Conservation (phyloP, 2,329 filamentous ascomycete genomes). For the Penicillium sp. region DNA sequence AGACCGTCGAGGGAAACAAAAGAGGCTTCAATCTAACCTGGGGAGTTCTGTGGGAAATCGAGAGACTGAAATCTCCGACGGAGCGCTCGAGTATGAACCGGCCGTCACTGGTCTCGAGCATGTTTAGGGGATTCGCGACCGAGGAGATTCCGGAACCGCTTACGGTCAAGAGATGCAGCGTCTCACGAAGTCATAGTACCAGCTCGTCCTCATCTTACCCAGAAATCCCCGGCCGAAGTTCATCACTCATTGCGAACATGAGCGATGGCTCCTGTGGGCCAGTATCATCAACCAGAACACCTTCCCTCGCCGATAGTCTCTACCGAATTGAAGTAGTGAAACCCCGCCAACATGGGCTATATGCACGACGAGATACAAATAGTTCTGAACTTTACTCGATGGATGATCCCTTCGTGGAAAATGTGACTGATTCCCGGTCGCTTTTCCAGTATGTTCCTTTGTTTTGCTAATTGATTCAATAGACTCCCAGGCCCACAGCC, state of each 20-base stretch:
- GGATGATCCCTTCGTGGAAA: constrained; percentile 19
- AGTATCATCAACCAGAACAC: constrained; percentile 23
- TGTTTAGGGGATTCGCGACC: constrained; percentile 17
- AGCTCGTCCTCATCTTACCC: constrained; percentile 16
- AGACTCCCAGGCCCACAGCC: constrained; percentile 5
- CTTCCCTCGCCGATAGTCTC: constrained; percentile 21
- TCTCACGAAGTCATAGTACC: constrained; percentile 9
- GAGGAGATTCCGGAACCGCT: constrained; percentile 47
- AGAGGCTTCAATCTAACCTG: constrained; percentile 32
- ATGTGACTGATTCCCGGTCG: constrained; percentile 3
- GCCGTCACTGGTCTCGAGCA: constrained; percentile 25
- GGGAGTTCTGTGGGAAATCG: constrained; percentile 36
- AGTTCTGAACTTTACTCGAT: not conserved
- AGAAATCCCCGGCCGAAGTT: constrained; percentile 28
- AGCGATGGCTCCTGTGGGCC: constrained; percentile 13
- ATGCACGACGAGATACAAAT: not conserved
- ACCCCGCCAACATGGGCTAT: constrained; percentile 6
- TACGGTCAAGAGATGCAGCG: constrained; percentile 49
- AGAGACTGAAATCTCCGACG: constrained; percentile 28
- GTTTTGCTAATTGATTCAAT: constrained; percentile 6
- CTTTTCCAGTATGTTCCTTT: not conserved
- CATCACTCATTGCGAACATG: constrained; percentile 22
- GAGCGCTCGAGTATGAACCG: constrained; percentile 25
- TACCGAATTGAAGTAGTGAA: constrained; percentile 26
- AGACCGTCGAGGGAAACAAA: constrained; percentile 20